Percentiles rank a stretch among this genome's conserved stretches.
Conservation (phyloP, 768 basidiomycete species). For the Lentinula boryana region DNA sequence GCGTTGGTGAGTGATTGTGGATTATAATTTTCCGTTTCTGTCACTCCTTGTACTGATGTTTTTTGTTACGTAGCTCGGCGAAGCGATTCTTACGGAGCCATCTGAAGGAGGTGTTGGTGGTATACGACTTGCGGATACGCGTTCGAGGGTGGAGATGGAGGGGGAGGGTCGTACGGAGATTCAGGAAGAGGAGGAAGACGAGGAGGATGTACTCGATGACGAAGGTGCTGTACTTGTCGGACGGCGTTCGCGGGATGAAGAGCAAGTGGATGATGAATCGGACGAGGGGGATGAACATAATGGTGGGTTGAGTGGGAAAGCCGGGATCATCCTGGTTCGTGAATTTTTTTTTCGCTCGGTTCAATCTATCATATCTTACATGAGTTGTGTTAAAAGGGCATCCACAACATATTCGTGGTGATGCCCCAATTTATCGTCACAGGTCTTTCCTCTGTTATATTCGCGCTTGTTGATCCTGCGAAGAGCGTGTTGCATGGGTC, state of each 20-base stretch:
- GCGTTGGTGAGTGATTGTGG: conserved; percentile 53
- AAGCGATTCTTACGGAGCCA: conserved; percentile 76
- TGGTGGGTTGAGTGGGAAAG: conserved; percentile 63
- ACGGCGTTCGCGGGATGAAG: conserved; percentile 20
- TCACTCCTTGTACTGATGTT: not conserved
- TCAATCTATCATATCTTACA: not conserved
- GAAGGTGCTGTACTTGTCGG: conserved; percentile 12
- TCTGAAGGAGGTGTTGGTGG: conserved; percentile 23
- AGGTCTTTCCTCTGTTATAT: conserved; percentile 77
- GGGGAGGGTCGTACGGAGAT: not conserved
- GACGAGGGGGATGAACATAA: conserved; percentile 24
- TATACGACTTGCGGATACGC: conserved; percentile 40
- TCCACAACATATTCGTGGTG: conserved; percentile 93
- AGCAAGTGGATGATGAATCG: conserved; percentile 17
- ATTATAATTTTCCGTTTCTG: not conserved
- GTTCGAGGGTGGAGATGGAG: conserved; percentile 19
- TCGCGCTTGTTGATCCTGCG: conserved; percentile 75
- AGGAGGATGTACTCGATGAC: conserved; percentile 18
- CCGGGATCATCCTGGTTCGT: conserved; percentile 81
- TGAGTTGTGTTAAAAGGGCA: conserved; percentile 49
- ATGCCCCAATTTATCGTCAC: conserved; percentile 93
- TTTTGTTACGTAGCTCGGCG: conserved; percentile 53
- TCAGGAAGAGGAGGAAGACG: conserved; percentile 3
- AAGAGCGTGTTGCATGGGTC: conserved; percentile 33
- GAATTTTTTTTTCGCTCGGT: not conserved